These are phyloP conservation scores for Lactarius deliciosus DNA, from an alignment of 768 basidiomycete genomes.

Conservation along the genomic window DNA sequence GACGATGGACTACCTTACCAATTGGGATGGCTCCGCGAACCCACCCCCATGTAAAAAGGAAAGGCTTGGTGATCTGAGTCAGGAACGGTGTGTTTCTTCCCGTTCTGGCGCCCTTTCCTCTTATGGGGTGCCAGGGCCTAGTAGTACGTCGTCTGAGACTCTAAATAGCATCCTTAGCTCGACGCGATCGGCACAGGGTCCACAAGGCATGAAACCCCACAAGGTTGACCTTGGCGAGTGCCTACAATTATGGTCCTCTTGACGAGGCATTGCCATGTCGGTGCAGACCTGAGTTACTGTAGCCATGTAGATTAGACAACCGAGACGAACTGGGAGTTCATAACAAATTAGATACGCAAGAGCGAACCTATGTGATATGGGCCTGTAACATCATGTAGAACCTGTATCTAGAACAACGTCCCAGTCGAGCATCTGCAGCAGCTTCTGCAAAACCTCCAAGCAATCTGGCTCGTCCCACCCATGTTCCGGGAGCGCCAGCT, in stretches of 20 bases:
- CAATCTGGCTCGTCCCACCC: constrained; percentile 11
- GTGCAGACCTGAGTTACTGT: neutral
- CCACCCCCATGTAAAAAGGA: neutral
- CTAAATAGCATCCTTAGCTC: too few relatives aligned
- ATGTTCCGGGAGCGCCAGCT: constrained; percentile 6
- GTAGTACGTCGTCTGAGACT: neutral
- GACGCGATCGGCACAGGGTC: too few relatives aligned
- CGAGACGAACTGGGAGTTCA: neutral
- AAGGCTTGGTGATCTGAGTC: neutral
- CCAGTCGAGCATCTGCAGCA: constrained; percentile 16
- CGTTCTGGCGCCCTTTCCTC: neutral
- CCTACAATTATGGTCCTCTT: neutral
- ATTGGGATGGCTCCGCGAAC: neutral
- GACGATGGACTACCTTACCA: neutral
- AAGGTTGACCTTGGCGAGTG: neutral
- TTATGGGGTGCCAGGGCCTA: neutral
- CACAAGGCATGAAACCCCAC: neutral
- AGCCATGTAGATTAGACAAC: neutral
- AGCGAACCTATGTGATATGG: neutral
- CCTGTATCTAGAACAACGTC: constrained; percentile 7
- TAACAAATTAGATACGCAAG: neutral
- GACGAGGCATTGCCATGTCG: neutral
- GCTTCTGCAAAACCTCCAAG: constrained; percentile 7
- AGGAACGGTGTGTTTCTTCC: neutral
- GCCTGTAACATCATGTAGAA: neutral